Conservation (phyloP, 768 basidiomycete genomes). For the Lyophyllum atratum region DNA sequence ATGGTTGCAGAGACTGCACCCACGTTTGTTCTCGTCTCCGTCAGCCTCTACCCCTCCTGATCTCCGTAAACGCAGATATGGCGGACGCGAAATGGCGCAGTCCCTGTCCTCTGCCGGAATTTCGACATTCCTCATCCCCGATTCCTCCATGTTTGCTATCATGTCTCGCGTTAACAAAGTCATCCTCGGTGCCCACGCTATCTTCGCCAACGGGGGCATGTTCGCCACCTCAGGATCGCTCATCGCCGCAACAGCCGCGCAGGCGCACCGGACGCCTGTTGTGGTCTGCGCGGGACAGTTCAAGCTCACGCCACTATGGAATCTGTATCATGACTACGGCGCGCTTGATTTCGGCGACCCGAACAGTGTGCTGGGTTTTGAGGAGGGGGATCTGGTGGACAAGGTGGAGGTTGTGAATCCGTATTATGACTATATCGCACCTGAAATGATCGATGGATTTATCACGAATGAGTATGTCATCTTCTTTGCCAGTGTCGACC, state of each 20-base stretch:
- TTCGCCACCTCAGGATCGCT: slow-evolving; percentile 87
- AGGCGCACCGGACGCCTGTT: slow-evolving; percentile 87
- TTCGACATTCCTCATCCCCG: slow-evolving; percentile 95
- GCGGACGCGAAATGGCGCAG: slow-evolving; percentile 83
- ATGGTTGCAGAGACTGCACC: slow-evolving; percentile 96
- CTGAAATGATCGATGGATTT: slow-evolving; percentile 90
- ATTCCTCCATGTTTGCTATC: slow-evolving; percentile 92
- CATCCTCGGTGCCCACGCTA: slow-evolving; percentile 91
- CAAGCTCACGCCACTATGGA: slow-evolving; percentile 92
- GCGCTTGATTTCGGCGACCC: slow-evolving; percentile 80
- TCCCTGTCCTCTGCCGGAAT: slow-evolving; percentile 80
- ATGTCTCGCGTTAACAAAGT: slow-evolving; percentile 98
- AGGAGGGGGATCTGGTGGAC: slow-evolving; percentile 78
- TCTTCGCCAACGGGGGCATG: slow-evolving; percentile 96
- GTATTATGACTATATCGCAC: slow-evolving; percentile 94
- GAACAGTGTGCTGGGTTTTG: slow-evolving; percentile 63
- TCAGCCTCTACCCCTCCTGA: slow-evolving; percentile 6
- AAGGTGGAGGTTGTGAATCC: slow-evolving; percentile 94
- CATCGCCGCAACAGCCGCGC: slow-evolving; percentile 83
- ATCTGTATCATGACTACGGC: slow-evolving; percentile 83
- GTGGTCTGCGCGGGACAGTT: slow-evolving; percentile 96
- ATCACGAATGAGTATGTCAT: slow-evolving; percentile 93
- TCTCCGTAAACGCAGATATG: slow-evolving; percentile 53
- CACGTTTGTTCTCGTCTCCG: slow-evolving; percentile 55
- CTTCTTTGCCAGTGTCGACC: slow-evolving; percentile 9